Evolutionary conservation across 1,139 yeast genomes (phyloP).

Genomic region (Blastobotrys persicus): DNA sequence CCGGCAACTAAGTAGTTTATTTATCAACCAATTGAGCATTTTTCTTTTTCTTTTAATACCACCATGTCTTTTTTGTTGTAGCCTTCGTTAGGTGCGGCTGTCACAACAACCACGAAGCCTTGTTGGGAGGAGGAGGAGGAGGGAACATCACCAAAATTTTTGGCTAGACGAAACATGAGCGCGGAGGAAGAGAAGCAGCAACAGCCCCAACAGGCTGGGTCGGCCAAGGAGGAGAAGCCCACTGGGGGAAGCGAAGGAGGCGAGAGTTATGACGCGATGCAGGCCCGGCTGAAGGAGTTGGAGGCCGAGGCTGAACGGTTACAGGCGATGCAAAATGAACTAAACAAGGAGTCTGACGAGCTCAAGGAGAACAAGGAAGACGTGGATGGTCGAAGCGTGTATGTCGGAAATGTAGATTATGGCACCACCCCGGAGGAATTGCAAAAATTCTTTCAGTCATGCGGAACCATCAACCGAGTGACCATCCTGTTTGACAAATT

Average conservation of each 20-base stretch:
- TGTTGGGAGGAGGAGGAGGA: neutral
- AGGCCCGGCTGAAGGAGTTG: constrained; percentile 42
- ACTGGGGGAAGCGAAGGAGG: constrained; percentile 4
- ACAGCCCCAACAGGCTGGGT: neutral
- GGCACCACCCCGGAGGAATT: constrained; percentile 77
- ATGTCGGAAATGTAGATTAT: constrained; percentile 85
- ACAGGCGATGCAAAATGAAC: constrained; percentile 51
- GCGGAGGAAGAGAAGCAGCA: constrained; percentile 7
- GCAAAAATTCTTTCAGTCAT: constrained; percentile 69
- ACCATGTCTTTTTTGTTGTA: neutral
- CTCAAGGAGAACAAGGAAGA: constrained; percentile 51
- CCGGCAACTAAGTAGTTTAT: neutral
- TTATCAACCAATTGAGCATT: neutral
- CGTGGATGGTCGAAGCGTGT: constrained; percentile 75
- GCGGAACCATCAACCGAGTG: constrained; percentile 80
- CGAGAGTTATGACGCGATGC: constrained; percentile 27
- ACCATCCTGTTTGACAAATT: constrained; percentile 70
- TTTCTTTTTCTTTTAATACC: neutral
- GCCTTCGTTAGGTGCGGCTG: neutral
- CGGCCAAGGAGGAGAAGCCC: neutral
- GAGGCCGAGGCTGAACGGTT: constrained; percentile 55
- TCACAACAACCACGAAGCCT: neutral
- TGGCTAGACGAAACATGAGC: constrained; percentile 4
- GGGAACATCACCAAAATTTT: constrained; percentile 3
- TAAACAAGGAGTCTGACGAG: constrained; percentile 46